These are phyloP conservation scores for Leptodontidium sp. DNA, from an alignment of 2,329 filamentous ascomycete genomes.

Conservation along the genomic window DNA sequence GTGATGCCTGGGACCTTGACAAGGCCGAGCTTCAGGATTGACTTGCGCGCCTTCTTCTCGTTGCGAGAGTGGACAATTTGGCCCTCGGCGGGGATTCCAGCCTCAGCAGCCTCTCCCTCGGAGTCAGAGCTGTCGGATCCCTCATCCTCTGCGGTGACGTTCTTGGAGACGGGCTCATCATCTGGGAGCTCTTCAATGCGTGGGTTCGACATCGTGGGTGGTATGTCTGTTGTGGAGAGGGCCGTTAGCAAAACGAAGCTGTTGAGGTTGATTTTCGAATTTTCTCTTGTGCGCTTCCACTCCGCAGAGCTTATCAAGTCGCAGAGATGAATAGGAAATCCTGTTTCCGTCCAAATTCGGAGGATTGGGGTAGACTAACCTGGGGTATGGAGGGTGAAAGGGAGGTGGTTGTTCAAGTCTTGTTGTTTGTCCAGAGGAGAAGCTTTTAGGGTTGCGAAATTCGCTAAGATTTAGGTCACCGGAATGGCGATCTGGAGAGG, in stretches of 20 bases:
- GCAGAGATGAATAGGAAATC: constrained; percentile 2
- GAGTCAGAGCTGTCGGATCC: constrained; percentile 75
- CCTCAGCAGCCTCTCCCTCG: constrained; percentile 76
- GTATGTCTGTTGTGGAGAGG: constrained; percentile 45
- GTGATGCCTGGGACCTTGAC: constrained; percentile 98
- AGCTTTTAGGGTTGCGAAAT: constrained; percentile 37
- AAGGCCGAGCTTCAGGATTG: constrained; percentile 97
- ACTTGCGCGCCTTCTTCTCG: constrained; percentile 99
- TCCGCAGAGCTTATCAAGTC: constrained; percentile 6
- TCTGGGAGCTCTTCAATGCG: constrained; percentile 98
- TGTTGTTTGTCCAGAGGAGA: constrained; percentile 22
- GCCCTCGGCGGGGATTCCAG: constrained; percentile 76
- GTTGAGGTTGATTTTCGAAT: constrained; percentile 35
- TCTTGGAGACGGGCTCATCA: constrained; percentile 81
- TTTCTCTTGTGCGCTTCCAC: constrained; percentile 41
- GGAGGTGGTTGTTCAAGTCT: constrained; percentile 24
- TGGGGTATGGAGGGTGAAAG: constrained; percentile 25
- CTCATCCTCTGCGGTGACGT: constrained; percentile 77
- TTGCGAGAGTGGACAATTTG: constrained; percentile 97
- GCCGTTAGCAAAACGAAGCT: constrained; percentile 39
- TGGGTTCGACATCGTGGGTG: constrained; percentile 88
- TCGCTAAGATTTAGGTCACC: constrained; percentile 41
- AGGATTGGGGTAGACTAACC: constrained; percentile 32
- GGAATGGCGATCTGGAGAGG: constrained; percentile 16
- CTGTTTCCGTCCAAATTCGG: neutral